Base-by-base conservation (phyloP, 768 basidiomycete genomes). In the Nidularia sp. region DNA sequence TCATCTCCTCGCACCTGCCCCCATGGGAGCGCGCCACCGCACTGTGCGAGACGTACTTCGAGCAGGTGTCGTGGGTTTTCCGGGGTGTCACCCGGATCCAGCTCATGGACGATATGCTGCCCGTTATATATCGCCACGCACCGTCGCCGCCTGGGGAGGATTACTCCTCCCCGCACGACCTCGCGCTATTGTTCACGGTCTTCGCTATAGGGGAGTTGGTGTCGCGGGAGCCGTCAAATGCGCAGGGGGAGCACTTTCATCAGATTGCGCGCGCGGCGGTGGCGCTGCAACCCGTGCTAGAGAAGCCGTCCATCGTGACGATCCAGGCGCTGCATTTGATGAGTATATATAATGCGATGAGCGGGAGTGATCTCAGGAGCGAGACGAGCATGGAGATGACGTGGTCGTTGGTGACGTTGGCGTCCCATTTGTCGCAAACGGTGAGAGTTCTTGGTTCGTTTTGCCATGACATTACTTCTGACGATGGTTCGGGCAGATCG, bases 361-460 rank as follows among this genome's bases (percentile, higher is more conserved):
- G 78, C 56, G 84, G 83, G 25, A 80, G 77, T 55, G 85, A 84
- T 62, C 60, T 80, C 12, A 72, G 70, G 50, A 75, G 74, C 49
- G 85, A 88, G 62, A 82, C 81, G 3, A 84, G 80, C 54, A 87
- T 82, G 84, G 85, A 86, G 69, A 80, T 80, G 68, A 82, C 85
- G 15, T 86, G 86, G 86, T 79, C 76, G 9, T 64, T 86, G 44
- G 72, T 85, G 36, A 82, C 80, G 8, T 69, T 88, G n/a, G 83
- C 83, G 1, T 75, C 80, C 9, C 83, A 88, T 69, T 61, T 88
- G 39, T 75, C 83, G 51, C 83, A 85, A 67, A 80, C 83, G 7
- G 84, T 86, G 60, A 50, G 83, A 73, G 34, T 48, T 55, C 51
- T 49, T 39, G 32, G 49, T 39, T 34, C 47, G 43, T 29, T 34